Conservation (phyloP, 768 basidiomycete genomes). For the Rhodosporidiobolus sp. region DNA sequence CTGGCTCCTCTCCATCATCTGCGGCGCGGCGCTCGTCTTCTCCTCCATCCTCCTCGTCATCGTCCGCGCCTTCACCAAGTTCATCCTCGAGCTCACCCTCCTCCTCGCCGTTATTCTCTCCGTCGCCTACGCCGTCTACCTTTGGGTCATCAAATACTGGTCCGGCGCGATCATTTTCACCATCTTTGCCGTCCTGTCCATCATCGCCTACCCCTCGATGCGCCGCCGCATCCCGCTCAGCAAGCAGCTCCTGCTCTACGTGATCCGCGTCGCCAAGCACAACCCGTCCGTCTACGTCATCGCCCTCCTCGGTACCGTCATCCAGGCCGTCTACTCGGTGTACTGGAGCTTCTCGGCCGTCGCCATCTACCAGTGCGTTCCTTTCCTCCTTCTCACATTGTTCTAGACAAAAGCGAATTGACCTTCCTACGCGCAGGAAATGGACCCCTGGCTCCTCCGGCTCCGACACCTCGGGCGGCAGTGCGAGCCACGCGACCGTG, state of each 20-base stretch:
- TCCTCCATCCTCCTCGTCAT: conserved; percentile 36
- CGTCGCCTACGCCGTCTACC: conserved; percentile 39
- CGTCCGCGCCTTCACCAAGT: conserved; percentile 40
- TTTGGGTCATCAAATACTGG: conserved; percentile 35
- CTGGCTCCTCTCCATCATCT: conserved; percentile 37
- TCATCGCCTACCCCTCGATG: conserved; percentile 41
- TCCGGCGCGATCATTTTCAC: conserved; percentile 45
- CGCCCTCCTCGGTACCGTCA: conserved; percentile 35
- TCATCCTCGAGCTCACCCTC: conserved; percentile 42
- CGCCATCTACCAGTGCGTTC: conserved; percentile 22
- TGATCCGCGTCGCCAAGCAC: conserved; percentile 40
- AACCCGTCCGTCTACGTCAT: conserved; percentile 40
- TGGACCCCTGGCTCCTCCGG: conserved; percentile 29
- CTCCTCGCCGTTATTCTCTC: conserved; percentile 14
- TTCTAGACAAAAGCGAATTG: not conserved
- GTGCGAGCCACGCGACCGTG: conserved; percentile 21
- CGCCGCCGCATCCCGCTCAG: conserved; percentile 35
- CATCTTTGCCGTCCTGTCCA: conserved; percentile 42
- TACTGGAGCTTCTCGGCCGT: conserved; percentile 40
- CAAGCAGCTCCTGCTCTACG: conserved; percentile 40
- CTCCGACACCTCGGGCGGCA: conserved; percentile 27
- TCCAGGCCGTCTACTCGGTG: conserved; percentile 37
- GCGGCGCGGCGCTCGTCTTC: conserved; percentile 40
- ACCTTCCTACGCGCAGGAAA: conserved; percentile 12
- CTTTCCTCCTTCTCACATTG: not conserved